Percentiles rank a stretch among this genome's conserved stretches.
Conservation (phyloP, 1,139 yeast species). For the Saccharomyces hybrid region DNA sequence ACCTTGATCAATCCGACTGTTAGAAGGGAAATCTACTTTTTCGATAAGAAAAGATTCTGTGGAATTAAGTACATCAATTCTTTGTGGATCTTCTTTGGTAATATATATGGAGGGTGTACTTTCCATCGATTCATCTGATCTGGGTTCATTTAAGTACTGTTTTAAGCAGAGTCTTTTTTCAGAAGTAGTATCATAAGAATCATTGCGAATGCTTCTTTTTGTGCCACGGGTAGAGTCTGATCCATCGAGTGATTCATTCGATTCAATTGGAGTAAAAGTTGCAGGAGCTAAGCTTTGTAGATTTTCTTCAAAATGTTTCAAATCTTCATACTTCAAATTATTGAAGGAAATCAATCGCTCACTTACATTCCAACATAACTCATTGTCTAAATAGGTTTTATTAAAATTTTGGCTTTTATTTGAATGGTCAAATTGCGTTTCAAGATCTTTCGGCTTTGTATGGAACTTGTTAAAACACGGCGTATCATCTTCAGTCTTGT, state of each 20-base stretch:
- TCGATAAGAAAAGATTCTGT: neutral
- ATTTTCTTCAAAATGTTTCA: neutral
- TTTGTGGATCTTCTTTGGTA: constrained; percentile 1
- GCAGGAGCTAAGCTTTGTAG: neutral
- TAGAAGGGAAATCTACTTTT: neutral
- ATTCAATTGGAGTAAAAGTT: neutral
- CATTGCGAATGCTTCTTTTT: neutral
- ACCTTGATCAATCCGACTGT: neutral
- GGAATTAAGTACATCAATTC: neutral
- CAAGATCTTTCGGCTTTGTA: constrained; percentile 13
- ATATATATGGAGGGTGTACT: constrained; percentile 8
- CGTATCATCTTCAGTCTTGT: neutral
- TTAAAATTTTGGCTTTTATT: constrained; percentile 7
- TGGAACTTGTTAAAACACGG: constrained; percentile 14
- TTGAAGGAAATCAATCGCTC: neutral
- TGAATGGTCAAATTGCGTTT: constrained; percentile 14
- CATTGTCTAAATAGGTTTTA: neutral
- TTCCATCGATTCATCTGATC: constrained; percentile 5
- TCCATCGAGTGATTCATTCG: neutral
- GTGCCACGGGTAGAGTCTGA: neutral
- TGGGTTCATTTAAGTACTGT: neutral
- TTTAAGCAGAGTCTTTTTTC: constrained; percentile 1
- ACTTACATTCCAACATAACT: neutral
- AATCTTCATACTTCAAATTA: neutral
- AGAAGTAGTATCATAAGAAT: neutral